Conservation (phyloP, 2,329 filamentous ascomycete genomes). For the Diaporthe citri region DNA sequence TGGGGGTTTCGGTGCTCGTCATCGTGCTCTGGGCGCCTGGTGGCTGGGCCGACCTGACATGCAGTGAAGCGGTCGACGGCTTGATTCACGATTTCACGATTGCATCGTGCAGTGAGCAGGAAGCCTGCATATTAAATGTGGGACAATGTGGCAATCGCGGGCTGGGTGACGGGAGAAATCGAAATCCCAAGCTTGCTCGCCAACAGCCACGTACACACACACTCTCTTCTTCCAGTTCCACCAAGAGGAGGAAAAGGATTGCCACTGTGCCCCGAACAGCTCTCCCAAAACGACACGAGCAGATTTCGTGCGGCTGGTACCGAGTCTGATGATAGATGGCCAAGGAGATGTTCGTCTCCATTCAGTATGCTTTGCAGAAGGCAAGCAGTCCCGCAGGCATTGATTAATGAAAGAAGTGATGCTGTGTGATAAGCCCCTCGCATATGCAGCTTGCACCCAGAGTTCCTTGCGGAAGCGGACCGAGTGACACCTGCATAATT, state of each 20-base stretch:
- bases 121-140: conserved; percentile 34
- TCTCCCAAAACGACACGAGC: not conserved
- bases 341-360: not conserved
- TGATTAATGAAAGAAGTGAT: conserved; percentile 32
- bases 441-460: conserved; percentile 39
- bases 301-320: conserved; percentile 6
- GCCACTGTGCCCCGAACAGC: conserved; percentile 1
- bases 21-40: conserved; percentile 22
- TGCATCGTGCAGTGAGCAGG: conserved; percentile 34
- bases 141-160: conserved; percentile 37
- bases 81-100: conserved; percentile 30
- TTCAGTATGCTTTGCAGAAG: conserved; percentile 15
- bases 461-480: conserved; percentile 39
- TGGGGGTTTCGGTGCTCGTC: conserved; percentile 27
- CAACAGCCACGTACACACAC: conserved; percentile 2
- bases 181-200: conserved; percentile 16
- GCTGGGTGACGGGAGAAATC: conserved; percentile 19
- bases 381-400: conserved; percentile 5
- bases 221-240: not conserved
- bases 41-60: conserved; percentile 37
- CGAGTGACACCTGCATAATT: conserved; percentile 40
- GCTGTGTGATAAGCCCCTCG: conserved; percentile 34
- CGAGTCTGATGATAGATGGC: conserved; percentile 15
- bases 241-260: not conserved
- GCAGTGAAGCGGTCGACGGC: conserved; percentile 30